Evolutionary conservation across 768 basidiomycete species (phyloP).

Genomic region (Mycena vulgaris): DNA sequence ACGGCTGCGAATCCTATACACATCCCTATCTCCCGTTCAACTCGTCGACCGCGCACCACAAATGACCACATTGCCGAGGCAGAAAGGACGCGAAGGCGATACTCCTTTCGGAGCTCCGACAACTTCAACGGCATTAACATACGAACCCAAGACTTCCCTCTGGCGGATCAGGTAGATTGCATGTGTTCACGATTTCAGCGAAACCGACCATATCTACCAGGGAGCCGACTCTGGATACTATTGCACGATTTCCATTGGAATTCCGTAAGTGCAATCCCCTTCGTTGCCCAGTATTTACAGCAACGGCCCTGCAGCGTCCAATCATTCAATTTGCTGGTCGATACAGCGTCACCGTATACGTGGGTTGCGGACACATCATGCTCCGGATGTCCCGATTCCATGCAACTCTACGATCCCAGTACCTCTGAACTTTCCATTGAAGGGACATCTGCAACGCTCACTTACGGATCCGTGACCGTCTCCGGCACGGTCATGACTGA

Average conservation of each 20-base stretch:
- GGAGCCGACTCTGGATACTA: neutral
- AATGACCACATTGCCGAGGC: neutral
- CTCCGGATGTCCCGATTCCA: neutral
- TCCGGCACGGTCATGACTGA: neutral
- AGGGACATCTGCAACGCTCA: neutral
- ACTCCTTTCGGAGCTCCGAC: neutral
- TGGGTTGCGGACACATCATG: constrained; percentile 1
- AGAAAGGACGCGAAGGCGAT: neutral
- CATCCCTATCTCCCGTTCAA: neutral
- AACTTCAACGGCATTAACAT: neutral
- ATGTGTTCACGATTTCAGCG: neutral
- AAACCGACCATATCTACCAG: neutral
- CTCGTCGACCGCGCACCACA: neutral
- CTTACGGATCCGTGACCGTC: neutral
- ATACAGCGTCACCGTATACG: neutral
- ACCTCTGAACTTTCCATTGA: neutral
- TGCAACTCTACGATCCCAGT: neutral
- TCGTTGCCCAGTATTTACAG: neutral
- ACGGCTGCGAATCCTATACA: too few relatives aligned
- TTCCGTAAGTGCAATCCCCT: neutral
- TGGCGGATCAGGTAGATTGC: neutral
- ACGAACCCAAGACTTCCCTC: neutral
- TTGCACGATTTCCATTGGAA: neutral
- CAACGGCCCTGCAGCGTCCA: neutral
- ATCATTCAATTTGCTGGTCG: neutral